A percentile compares a stretch with the other conserved stretches of the same genome.
Conservation (phyloP, 2,329 filamentous ascomycete species). For the Coniochaeta sp. region DNA sequence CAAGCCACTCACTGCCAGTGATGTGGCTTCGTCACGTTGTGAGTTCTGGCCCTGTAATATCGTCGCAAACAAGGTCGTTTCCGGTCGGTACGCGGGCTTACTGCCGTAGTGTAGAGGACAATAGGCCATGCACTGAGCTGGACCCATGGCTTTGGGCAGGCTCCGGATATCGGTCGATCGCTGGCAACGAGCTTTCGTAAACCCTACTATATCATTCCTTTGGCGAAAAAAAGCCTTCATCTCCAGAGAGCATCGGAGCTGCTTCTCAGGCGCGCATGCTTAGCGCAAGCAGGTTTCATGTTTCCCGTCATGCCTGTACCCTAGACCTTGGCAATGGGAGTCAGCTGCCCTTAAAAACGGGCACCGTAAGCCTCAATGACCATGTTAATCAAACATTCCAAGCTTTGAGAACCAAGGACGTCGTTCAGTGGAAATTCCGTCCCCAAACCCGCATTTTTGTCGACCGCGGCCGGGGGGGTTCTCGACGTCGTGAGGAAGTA, state of each 20-base stretch:
- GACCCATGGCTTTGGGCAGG: too few species aligned
- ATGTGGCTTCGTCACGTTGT: background rate
- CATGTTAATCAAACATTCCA: background rate
- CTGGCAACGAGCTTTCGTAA: background rate
- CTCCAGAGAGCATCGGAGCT: background rate
- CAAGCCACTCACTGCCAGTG: background rate
- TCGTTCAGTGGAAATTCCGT: background rate
- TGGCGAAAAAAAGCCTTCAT: background rate
- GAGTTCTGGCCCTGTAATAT: background rate
- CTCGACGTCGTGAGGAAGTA: too few species aligned
- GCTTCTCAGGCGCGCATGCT: background rate
- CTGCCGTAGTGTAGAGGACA: background rate
- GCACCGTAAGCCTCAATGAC: background rate
- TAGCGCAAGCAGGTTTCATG: background rate
- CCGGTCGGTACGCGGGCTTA: background rate
- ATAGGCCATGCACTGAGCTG: background rate
- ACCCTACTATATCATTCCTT: background rate
- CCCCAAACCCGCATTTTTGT: too few species aligned
- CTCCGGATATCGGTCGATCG: background rate
- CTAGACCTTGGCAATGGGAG: background rate
- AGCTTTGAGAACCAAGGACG: background rate
- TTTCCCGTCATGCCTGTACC: too few species aligned
- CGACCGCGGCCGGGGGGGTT: background rate
- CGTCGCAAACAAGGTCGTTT: background rate
- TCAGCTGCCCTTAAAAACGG: background rate